Percentiles rank a stretch among this genome's conserved stretches.
These are phyloP conservation scores for Hibiscus mutabilis DNA, from an alignment of 345 rosid genomes.

Conservation along the genomic window DNA sequence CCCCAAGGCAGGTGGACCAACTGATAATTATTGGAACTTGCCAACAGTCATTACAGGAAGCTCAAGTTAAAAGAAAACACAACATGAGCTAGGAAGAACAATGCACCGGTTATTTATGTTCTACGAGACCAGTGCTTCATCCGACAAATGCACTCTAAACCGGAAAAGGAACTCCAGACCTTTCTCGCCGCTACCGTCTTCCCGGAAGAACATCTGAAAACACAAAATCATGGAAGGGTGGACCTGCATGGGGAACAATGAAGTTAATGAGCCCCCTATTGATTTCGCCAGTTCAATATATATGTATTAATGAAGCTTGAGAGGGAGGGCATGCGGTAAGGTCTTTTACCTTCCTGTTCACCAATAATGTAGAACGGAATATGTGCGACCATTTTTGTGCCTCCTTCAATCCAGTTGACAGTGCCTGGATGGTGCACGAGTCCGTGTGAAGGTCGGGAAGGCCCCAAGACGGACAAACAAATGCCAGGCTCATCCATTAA, in stretches of 20 bases:
- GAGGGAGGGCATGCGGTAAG: background rate
- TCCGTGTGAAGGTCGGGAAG: conserved; percentile 47
- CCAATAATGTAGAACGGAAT: conserved; percentile 82
- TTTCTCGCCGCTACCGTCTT: conserved; percentile 18
- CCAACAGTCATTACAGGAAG: no score
- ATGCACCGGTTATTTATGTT: no score
- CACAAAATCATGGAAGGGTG: conserved; percentile 85
- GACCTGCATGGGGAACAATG: conserved; percentile 44
- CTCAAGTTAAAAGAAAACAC: no score
- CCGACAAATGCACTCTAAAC: background rate
- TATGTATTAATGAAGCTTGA: no score
- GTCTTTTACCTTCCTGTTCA: conserved; percentile 60
- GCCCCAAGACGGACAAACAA: conserved; percentile 69
- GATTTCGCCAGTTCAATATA: no score
- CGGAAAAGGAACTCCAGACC: background rate
- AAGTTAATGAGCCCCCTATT: background rate
- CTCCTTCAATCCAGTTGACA: conserved; percentile 81
- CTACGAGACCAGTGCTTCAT: no score
- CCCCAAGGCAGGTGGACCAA: no score
- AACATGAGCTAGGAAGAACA: no score
- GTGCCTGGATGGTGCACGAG: conserved; percentile 48
- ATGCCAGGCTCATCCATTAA: conserved; percentile 80
- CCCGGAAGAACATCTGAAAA: conserved; percentile 56
- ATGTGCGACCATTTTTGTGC: conserved; percentile 57
- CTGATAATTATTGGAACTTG: no score